Evolutionary conservation across 1,284 basidiomycete species (phyloP).

Genomic region (Moesziomyces sp.): DNA sequence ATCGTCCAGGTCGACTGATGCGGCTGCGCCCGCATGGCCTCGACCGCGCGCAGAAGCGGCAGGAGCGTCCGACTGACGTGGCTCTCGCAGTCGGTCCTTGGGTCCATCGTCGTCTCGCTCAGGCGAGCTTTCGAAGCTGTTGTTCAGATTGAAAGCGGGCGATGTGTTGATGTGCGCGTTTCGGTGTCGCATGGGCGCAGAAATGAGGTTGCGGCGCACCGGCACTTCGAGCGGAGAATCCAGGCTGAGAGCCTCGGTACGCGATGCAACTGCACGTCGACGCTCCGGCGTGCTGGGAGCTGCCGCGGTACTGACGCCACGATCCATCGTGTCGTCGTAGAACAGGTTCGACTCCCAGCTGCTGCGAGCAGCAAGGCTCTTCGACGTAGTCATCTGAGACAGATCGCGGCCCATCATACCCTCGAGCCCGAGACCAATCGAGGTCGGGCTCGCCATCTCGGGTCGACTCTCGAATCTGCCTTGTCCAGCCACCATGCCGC

Average conservation of each 20-base stretch:
- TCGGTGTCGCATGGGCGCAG: conserved; percentile 54
- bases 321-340: conserved; percentile 41
- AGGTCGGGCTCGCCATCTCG: conserved; percentile 18
- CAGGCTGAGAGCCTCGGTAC: conserved; percentile 22
- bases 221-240: conserved; percentile 49
- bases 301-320: conserved; percentile 20
- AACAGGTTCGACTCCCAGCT: conserved; percentile 58
- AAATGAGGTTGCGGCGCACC: conserved; percentile 29
- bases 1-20: conserved; percentile 33
- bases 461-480: background rate
- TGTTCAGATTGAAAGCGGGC: conserved; percentile 53
- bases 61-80: conserved; percentile 1
- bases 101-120: conserved; percentile 19
- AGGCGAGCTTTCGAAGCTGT: conserved; percentile 42
- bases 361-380: conserved; percentile 42
- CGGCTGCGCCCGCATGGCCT: conserved; percentile 2
- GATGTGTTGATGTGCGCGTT: conserved; percentile 57
- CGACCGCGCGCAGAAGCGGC: conserved; percentile 10
- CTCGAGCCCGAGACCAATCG: conserved; percentile 42
- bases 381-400: conserved; percentile 42
- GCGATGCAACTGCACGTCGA: conserved; percentile 13
- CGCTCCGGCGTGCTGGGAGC: conserved; percentile 29
- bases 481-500: conserved; percentile 5
- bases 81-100: conserved; percentile 7
- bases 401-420: conserved; percentile 37